These are phyloP conservation scores for Aquilaria malaccensis DNA, from an alignment of 345 rosid species.

Conservation along the genomic window DNA sequence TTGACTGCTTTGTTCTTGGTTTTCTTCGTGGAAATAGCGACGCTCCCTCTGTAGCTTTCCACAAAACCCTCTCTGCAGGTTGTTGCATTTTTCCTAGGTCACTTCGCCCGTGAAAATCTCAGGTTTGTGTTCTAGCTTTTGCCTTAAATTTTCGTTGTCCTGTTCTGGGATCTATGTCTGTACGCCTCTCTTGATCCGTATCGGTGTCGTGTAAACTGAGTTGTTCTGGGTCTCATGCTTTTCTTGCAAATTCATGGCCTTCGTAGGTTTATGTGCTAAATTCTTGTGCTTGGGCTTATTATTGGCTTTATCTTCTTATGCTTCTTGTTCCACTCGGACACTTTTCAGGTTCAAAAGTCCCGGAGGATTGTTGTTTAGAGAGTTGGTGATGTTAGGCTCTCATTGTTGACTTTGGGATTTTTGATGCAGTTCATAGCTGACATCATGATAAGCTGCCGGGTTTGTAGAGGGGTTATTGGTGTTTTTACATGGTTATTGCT, in stretches of 20 bases:
- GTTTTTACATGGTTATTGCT: conserved; percentile 32
- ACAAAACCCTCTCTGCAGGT: too few species aligned
- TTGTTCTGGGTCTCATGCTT: too few species aligned
- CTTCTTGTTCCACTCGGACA: background rate
- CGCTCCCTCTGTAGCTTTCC: too few species aligned
- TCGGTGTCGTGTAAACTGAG: too few species aligned
- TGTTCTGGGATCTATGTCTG: too few species aligned
- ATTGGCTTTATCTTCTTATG: background rate
- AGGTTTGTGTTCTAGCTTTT: too few species aligned
- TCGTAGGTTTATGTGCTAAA: background rate
- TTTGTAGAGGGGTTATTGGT: conserved; percentile 14
- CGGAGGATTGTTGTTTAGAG: conserved; percentile 7
- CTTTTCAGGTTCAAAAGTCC: conserved; percentile 23
- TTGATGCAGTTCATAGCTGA: conserved; percentile 14
- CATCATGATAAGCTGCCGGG: conserved; percentile 23
- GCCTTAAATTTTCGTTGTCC: too few species aligned
- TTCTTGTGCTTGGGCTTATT: conserved; percentile 12
- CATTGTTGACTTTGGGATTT: conserved; percentile 4
- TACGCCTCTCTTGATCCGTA: too few species aligned
- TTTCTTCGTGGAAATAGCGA: too few species aligned
- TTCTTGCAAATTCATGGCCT: background rate
- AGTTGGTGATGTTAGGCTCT: conserved; percentile 14
- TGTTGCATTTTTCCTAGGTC: too few species aligned
- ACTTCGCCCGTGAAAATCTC: too few species aligned
- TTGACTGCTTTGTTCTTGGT: too few species aligned